Base-by-base conservation (phyloP, 345 rosid species). In the Dipteronia dyeriana region DNA sequence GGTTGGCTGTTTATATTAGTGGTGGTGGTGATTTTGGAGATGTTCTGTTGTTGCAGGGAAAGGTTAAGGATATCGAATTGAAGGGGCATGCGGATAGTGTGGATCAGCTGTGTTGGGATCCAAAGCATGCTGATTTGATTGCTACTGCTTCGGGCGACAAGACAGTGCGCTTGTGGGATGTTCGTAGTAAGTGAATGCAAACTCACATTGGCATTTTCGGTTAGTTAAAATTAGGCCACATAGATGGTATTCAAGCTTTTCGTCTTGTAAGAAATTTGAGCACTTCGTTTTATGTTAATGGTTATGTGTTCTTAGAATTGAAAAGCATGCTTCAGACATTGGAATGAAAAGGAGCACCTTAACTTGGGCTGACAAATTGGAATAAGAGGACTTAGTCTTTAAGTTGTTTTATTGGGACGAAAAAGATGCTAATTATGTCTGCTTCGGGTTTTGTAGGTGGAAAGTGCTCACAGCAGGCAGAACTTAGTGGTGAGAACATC, bases 51-150 rank as follows among this genome's bases (percentile, higher is more conserved):
- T 75, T 80, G 67, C 82, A 96, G 99, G 95, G 93, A 56, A 96
- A 96, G 78, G 85, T 77, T 66, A 96, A 94, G 86, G 99, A 96
- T 82, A 80, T 92, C 68, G 98, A 96, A 78, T 69, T 96, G 76
- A 96, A 91, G 84, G 99, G 99, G 5, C 99, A 96, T 84, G 90
- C 97, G 1, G 98, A 96, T 82, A 94, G 99, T 70, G 99, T 96
- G 76, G 99, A 96, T 89, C 99, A 97, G 85, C 87, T 97, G 14
- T 97, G 99, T 81, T 97, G 99, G 99, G 99, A 94, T 69, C 97
- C 99, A 0, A 94, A 92, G 79, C 99, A 94, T 84, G 85, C 94
- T 53, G 99, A 97, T 85, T 82, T 94, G 47, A 86, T 94, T 80
- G 98, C 98, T 22, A 97, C 98, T 29, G 99, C 99, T 11, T 94